Evolutionary conservation across 345 rosid genomes (phyloP).

Genomic region (Microcos paniculata): DNA sequence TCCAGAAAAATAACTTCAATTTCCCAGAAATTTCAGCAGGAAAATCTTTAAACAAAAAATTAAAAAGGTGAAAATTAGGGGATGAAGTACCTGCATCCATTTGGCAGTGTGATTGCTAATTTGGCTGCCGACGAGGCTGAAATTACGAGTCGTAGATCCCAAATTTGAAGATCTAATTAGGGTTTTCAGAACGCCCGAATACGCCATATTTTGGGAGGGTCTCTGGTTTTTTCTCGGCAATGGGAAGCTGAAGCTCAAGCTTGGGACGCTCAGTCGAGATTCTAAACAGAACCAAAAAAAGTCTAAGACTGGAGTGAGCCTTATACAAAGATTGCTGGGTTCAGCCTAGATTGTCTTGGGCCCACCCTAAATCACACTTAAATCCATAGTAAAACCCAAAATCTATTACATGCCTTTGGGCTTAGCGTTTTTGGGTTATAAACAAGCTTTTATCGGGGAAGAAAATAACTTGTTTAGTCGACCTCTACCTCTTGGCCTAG

Average conservation of each 20-base stretch:
- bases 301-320: background rate
- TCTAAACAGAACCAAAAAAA: background rate
- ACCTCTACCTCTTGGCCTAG: no score
- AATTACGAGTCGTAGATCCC: conserved; percentile 45
- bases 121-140: conserved; percentile 35
- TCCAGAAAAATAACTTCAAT: background rate
- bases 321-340: background rate
- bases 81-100: conserved; percentile 82
- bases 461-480: no score
- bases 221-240: background rate
- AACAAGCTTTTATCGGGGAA: no score
- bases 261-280: background rate
- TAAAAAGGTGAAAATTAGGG: background rate
- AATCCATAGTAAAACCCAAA: background rate
- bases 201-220: conserved; percentile 44
- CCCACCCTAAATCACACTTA: background rate
- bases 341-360: background rate
- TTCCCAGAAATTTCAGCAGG: conserved; percentile 1
- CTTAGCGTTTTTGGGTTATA: no score
- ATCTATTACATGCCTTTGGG: no score
- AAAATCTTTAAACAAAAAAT: background rate
- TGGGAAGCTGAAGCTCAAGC: no score
- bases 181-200: conserved; percentile 42
- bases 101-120: conserved; percentile 79
- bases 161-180: conserved; percentile 43